phyloP scores from a whole-genome alignment of 805 yeast genomes.

The Blastobotrys robertii region DNA sequence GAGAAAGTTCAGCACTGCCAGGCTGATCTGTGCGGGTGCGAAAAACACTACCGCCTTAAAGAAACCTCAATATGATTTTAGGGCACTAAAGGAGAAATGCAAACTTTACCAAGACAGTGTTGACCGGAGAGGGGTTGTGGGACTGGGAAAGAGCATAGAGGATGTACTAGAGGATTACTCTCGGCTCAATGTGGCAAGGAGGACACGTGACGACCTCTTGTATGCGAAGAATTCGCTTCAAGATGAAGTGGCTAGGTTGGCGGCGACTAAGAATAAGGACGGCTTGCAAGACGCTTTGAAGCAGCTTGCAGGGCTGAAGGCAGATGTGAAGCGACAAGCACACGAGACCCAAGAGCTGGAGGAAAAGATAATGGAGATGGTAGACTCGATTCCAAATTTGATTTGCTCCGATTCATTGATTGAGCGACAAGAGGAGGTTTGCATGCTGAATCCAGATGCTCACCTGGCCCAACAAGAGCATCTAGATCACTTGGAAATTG shows the following conservation, averaged over 20 bases:
- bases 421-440: conserved; percentile 15
- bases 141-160: conserved; percentile 12
- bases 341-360: conserved; percentile 7
- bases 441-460: conserved; percentile 14
- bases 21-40: neutral
- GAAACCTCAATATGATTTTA: conserved; percentile 15
- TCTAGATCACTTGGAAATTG: conserved; percentile 58
- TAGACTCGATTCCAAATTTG: conserved; percentile 27
- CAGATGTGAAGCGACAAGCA: conserved; percentile 12
- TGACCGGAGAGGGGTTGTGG: conserved; percentile 13
- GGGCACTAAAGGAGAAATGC: conserved; percentile 7
- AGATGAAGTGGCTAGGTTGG: conserved; percentile 9
- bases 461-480: conserved; percentile 3
- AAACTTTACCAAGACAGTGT: conserved; percentile 18
- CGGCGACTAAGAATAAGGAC: conserved; percentile 1
- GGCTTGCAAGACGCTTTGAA: neutral
- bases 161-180: conserved; percentile 20
- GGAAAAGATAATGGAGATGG: conserved; percentile 7
- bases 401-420: conserved; percentile 16
- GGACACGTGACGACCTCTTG: conserved; percentile 10
- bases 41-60: conserved; percentile 7
- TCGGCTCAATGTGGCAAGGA: conserved; percentile 10
- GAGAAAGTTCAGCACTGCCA: neutral
- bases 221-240: conserved; percentile 13
- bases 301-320: conserved; percentile 13